A percentile compares a stretch with the other conserved stretches of the same genome.
Evolutionary conservation across 2,329 filamentous ascomycete genomes (phyloP).

Genomic region (Ophiostoma himal-ulmi): DNA sequence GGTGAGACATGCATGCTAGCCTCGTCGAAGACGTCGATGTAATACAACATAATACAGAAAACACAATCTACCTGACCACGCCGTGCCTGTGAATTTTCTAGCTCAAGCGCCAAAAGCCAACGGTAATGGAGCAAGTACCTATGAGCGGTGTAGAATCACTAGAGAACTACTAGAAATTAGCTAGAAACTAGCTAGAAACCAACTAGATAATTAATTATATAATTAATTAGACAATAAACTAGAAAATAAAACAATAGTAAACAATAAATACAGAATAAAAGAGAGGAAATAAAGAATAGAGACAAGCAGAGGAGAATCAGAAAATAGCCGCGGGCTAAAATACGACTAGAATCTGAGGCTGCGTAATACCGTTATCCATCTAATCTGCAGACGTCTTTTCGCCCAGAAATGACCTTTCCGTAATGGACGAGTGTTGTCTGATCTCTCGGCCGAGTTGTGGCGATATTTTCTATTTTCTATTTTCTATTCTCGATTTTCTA

Average conservation of each 20-base stretch:
- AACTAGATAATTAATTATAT: too few relatives aligned
- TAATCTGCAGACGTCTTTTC: not conserved
- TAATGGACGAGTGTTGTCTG: not conserved
- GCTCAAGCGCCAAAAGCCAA: not conserved
- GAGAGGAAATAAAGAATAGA: too few relatives aligned
- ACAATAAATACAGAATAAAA: too few relatives aligned
- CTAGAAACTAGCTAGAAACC: too few relatives aligned
- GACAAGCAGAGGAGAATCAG: not conserved
- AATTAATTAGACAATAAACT: too few relatives aligned
- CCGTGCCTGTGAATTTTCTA: not conserved
- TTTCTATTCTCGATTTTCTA: not conserved
- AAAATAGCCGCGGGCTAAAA: not conserved
- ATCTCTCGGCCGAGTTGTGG: not conserved
- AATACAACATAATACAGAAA: too few relatives aligned
- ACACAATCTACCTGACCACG: too few relatives aligned
- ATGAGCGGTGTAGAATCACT: not conserved
- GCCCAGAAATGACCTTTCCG: not conserved
- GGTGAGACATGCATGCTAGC: slow-evolving; percentile 7
- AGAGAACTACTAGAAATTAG: too few relatives aligned
- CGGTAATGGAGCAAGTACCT: not conserved
- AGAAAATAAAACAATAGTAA: too few relatives aligned
- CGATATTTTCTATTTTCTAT: not conserved
- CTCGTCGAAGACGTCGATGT: not conserved
- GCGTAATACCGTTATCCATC: not conserved
- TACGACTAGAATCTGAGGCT: not conserved